These are phyloP conservation scores for Thalassiosira hispida DNA, from an alignment of 352 stramenopile genomes.

Conservation along the genomic window DNA sequence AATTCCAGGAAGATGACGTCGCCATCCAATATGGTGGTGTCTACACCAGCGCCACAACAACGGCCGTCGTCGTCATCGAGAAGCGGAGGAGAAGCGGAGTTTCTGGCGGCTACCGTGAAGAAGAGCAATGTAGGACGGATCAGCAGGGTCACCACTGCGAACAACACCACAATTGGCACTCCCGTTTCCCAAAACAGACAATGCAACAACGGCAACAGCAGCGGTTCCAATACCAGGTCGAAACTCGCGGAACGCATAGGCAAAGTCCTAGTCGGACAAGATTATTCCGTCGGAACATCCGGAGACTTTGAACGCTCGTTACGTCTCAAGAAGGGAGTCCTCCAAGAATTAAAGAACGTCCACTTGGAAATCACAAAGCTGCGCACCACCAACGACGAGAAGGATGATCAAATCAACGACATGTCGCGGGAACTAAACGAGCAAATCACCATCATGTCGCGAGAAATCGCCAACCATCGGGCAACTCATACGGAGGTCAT, in stretches of 20 bases:
- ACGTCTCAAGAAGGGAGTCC: constrained; percentile 48
- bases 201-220: constrained; percentile 1
- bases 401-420: constrained; percentile 2
- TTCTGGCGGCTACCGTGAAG: constrained; percentile 13
- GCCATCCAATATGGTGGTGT: neutral
- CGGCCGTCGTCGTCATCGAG: neutral
- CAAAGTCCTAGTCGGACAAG: constrained; percentile 35
- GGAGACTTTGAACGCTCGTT: constrained; percentile 47
- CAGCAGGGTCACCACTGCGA: neutral
- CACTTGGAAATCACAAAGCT: constrained; percentile 22
- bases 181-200: neutral
- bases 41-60: neutral
- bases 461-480: too few species aligned
- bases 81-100: neutral
- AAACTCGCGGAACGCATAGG: constrained; percentile 41
- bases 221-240: neutral
- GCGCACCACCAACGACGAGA: neutral
- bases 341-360: constrained; percentile 50
- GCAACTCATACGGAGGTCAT: too few species aligned
- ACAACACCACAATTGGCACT: neutral
- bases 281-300: constrained; percentile 2
- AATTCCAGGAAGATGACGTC: constrained; percentile 46
- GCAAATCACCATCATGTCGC: constrained; percentile 1
- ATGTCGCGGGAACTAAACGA: constrained; percentile 12
- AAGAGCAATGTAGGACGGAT: constrained; percentile 34